phyloP scores from a whole-genome alignment of 2,329 filamentous ascomycete species.

The Endocalyx cinctus region DNA sequence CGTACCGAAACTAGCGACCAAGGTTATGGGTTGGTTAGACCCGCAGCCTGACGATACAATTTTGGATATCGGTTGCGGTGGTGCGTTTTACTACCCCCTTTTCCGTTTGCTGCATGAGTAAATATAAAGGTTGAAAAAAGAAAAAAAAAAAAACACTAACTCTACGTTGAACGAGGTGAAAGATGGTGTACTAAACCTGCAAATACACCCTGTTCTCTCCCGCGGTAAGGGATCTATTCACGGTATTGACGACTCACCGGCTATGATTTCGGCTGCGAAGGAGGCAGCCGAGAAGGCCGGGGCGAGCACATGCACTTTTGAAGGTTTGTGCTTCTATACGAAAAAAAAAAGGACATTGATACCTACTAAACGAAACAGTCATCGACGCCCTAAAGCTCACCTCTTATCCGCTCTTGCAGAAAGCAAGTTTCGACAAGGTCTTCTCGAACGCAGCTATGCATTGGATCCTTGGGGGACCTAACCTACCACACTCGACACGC shows the following conservation, averaged over 20 bases:
- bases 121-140: not conserved
- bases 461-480: slow-evolving; percentile 52
- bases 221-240: slow-evolving; percentile 45
- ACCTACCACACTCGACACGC: slow-evolving; percentile 31
- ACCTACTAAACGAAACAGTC: slow-evolving; percentile 27
- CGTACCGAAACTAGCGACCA: slow-evolving; percentile 57
- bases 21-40: slow-evolving; percentile 54
- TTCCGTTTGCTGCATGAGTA: no score
- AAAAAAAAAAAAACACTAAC: slow-evolving; percentile 1
- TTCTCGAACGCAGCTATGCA: slow-evolving; percentile 66
- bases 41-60: slow-evolving; percentile 53
- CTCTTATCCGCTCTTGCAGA: slow-evolving; percentile 30
- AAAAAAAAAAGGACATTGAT: no score
- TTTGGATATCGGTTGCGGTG: slow-evolving; percentile 61
- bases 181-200: slow-evolving; percentile 56
- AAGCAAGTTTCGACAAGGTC: slow-evolving; percentile 44
- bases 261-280: slow-evolving; percentile 53
- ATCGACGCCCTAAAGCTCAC: slow-evolving; percentile 40
- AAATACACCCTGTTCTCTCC: slow-evolving; percentile 44
- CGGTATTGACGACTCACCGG: slow-evolving; percentile 53
- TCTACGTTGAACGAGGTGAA: not conserved
- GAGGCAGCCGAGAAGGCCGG: slow-evolving; percentile 32
- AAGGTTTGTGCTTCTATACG: slow-evolving; percentile 27
- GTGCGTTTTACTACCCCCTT: slow-evolving; percentile 35
- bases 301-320: slow-evolving; percentile 36